Conservation (phyloP, 768 basidiomycete genomes). For the Rhodotorula diobovata region DNA sequence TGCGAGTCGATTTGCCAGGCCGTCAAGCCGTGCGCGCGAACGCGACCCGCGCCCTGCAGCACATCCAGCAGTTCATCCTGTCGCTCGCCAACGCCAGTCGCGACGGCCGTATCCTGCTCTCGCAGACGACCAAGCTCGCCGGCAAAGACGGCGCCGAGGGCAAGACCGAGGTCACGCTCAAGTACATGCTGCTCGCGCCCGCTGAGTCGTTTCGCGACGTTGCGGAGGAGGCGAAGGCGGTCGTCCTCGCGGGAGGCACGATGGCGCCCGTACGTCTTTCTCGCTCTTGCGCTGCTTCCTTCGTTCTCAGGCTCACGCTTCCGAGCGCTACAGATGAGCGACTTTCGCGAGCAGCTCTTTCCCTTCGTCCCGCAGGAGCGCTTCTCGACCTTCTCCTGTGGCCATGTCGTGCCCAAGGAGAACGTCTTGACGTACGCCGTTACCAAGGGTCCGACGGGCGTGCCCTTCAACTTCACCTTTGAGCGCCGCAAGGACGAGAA, state of each 20-base stretch:
- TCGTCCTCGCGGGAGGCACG: slow-evolving; percentile 92
- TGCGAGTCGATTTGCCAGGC: neutral
- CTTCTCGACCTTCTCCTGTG: slow-evolving; percentile 79
- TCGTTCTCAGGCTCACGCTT: too few relatives aligned
- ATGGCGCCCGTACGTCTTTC: slow-evolving; percentile 79
- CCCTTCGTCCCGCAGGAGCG: slow-evolving; percentile 58
- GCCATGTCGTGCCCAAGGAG: slow-evolving; percentile 77
- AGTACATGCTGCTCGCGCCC: slow-evolving; percentile 90
- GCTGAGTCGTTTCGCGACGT: slow-evolving; percentile 79
- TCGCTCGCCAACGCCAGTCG: slow-evolving; percentile 55
- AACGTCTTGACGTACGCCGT: slow-evolving; percentile 64
- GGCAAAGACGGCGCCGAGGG: neutral
- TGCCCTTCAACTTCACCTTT: slow-evolving; percentile 68
- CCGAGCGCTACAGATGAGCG: slow-evolving; percentile 63
- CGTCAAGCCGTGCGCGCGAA: slow-evolving; percentile 27
- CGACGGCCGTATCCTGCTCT: slow-evolving; percentile 47
- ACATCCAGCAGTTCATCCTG: slow-evolving; percentile 40
- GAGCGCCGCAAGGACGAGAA: slow-evolving; percentile 56
- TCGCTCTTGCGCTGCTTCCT: neutral
- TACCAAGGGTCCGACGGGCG: slow-evolving; percentile 34
- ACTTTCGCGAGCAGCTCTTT: slow-evolving; percentile 77
- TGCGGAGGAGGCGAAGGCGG: slow-evolving; percentile 69
- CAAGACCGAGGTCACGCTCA: slow-evolving; percentile 55
- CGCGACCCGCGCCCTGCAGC: slow-evolving; percentile 33
- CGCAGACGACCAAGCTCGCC: slow-evolving; percentile 1